Base-by-base conservation (phyloP, 2,329 filamentous ascomycete species). In the Fusarium brachygibbosum region DNA sequence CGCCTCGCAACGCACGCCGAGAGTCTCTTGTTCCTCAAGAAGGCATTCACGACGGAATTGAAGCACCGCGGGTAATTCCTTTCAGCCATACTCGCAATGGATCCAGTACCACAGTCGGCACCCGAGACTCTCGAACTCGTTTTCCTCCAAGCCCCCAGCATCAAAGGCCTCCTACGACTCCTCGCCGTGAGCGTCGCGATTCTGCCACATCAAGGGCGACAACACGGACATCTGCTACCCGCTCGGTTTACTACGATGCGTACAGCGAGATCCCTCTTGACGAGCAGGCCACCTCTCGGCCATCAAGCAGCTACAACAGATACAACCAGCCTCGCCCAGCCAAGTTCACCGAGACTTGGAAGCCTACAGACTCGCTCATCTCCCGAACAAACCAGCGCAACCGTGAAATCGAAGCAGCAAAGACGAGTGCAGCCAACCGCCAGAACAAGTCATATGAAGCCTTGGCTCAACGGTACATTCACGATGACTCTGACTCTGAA, bases 51-150 rank as follows among this genome's bases (percentile, higher is more conserved):
- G 82, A 85, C 40, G 79, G 81, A 45, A 71, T 84, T 10, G 80
- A 81, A 35, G 82, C 82, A 3, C 85, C 85, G 1, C 84, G 83
- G 1, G 86, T 86, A 1, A 84, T 97, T 50, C 90, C 94, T 0
- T 98, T 97, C 79, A 87, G 92, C 79, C 90, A 96, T 76, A 97
- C 92, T 1, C 88, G 94, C 34, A 85, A 83, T 17, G 82, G 86
- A 46, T 93, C 90, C 4, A 85, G 86, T 13, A 85, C 86, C 32
- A 88, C 87, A 6, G 79, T 85, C 48, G 81, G 81, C 25, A 86
- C 84, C 38, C 82, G 83, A 50, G 83, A 88, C 68, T 88, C 88
- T 0, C 85, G 84, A 37, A 64, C 81, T 58, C 82, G 89, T 70
- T 81, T 88, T 14, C 85, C 88, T 12, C 84, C 83, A 66, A 81